phyloP scores from a whole-genome alignment of 495 filamentous ascomycete genomes.

The Aspergillus leporis region DNA sequence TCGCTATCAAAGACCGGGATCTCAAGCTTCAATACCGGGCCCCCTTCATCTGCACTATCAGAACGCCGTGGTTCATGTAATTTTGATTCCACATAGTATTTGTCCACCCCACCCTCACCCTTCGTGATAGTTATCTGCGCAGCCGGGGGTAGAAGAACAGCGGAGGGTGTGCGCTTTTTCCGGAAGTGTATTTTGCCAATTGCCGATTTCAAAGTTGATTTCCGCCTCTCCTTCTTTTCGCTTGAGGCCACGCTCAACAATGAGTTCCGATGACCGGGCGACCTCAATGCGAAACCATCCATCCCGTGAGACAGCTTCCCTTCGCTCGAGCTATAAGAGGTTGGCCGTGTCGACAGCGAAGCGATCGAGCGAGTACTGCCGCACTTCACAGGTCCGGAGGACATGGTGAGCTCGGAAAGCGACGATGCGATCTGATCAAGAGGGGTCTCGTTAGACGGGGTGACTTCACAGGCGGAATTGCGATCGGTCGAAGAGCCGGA shows the following conservation, averaged over 20 bases:
- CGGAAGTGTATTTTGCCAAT: slow-evolving; percentile 44
- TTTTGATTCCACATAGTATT: slow-evolving; percentile 32
- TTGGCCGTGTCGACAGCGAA: slow-evolving; percentile 43
- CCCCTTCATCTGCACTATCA: slow-evolving; percentile 15
- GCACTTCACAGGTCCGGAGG: slow-evolving; percentile 34
- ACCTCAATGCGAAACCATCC: slow-evolving; percentile 7
- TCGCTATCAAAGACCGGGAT: slow-evolving; percentile 42
- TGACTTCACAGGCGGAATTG: slow-evolving; percentile 35
- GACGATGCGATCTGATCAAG: slow-evolving; percentile 37
- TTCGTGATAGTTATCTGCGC: slow-evolving; percentile 32
- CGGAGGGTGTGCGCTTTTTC: slow-evolving; percentile 37
- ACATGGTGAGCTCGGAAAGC: slow-evolving; percentile 39
- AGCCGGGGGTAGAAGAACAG: slow-evolving; percentile 30
- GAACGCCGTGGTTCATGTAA: slow-evolving; percentile 5
- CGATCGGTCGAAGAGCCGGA: slow-evolving; percentile 42
- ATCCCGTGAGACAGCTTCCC: slow-evolving; percentile 23
- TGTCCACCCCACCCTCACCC: slow-evolving; percentile 29
- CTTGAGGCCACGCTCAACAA: slow-evolving; percentile 33
- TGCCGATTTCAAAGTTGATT: slow-evolving; percentile 38
- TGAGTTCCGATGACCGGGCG: slow-evolving; percentile 28
- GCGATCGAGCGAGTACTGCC: slow-evolving; percentile 45
- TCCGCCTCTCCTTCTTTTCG: slow-evolving; percentile 37
- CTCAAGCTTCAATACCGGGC: slow-evolving; percentile 33
- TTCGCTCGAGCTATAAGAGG: slow-evolving; percentile 45
- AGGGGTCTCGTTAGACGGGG: slow-evolving; percentile 29